Evolutionary conservation across 345 rosid species (phyloP).

Genomic region (Populus davidiana): DNA sequence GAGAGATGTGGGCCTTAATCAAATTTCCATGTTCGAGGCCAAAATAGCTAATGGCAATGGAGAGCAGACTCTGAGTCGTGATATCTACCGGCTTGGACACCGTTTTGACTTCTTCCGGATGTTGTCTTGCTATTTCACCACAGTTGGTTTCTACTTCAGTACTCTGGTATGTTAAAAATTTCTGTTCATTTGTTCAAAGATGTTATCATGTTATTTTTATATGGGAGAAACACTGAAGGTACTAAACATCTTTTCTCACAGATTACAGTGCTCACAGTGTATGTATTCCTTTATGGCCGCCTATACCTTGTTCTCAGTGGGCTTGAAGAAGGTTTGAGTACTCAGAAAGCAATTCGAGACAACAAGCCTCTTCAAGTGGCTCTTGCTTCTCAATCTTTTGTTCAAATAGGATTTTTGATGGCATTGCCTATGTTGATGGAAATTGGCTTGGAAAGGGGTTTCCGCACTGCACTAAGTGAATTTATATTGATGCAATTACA

Average conservation of each 20-base stretch:
- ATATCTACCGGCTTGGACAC: conserved; percentile 95
- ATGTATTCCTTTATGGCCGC: conserved; percentile 97
- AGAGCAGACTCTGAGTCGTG: conserved; percentile 95
- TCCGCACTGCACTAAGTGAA: conserved; percentile 91
- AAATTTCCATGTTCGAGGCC: conserved; percentile 99
- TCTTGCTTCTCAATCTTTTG: conserved; percentile 97
- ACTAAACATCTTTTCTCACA: conserved; percentile 36
- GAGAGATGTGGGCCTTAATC: conserved; percentile 98
- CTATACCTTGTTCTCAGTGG: conserved; percentile 98
- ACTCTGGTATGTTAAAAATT: conserved; percentile 57
- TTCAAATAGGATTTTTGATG: conserved; percentile 94
- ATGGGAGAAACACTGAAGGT: not conserved
- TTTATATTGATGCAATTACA: conserved; percentile 95
- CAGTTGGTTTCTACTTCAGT: conserved; percentile 96
- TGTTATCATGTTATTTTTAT: conserved; percentile 1
- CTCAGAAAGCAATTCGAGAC: conserved; percentile 72
- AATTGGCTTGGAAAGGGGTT: conserved; percentile 94
- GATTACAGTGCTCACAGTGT: conserved; percentile 94
- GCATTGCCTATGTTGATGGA: conserved; percentile 99
- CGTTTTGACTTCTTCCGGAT: conserved; percentile 97
- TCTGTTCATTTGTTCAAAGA: conserved; percentile 5
- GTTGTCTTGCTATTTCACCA: conserved; percentile 97
- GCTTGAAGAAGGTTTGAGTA: conserved; percentile 74
- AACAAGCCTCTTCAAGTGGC: conserved; percentile 96
- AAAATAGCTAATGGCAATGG: conserved; percentile 98